Evolutionary conservation across 257 asterid genomes (phyloP).

Genomic region (Solanum habrochaites): DNA sequence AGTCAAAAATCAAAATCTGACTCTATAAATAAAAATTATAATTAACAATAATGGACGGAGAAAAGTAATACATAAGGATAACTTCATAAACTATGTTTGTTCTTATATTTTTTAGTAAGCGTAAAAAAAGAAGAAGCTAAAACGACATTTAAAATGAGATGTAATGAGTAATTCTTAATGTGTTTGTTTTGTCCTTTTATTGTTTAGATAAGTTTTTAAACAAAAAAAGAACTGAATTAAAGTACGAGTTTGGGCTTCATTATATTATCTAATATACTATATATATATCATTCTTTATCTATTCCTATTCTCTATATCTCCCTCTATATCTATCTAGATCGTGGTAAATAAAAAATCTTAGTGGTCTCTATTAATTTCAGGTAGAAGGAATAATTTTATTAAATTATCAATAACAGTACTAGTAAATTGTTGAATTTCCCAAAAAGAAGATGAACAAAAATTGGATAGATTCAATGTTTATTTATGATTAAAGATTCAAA

Average conservation of each 20-base stretch:
- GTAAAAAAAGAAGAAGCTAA: background rate
- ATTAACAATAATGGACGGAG: too few species aligned
- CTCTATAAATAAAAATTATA: too few species aligned
- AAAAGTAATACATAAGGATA: background rate
- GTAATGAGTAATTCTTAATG: background rate
- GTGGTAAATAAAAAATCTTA: background rate
- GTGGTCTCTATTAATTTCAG: background rate
- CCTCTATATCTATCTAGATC: too few species aligned
- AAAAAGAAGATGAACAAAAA: too few species aligned
- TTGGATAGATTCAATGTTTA: background rate
- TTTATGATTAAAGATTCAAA: background rate
- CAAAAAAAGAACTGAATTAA: background rate
- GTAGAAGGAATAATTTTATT: background rate
- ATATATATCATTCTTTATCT: too few species aligned
- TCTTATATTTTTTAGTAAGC: too few species aligned
- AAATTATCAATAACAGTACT: background rate
- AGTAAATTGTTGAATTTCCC: too few species aligned
- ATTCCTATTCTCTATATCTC: too few species aligned
- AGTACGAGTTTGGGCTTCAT: background rate
- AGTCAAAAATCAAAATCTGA: accelerated
- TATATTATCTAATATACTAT: background rate
- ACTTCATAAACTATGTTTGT: background rate
- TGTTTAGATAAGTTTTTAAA: background rate
- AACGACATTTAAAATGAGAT: background rate
- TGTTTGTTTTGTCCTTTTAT: background rate